Conservation (phyloP, 345 rosid genomes). For the Noccaea bulbosa region DNA sequence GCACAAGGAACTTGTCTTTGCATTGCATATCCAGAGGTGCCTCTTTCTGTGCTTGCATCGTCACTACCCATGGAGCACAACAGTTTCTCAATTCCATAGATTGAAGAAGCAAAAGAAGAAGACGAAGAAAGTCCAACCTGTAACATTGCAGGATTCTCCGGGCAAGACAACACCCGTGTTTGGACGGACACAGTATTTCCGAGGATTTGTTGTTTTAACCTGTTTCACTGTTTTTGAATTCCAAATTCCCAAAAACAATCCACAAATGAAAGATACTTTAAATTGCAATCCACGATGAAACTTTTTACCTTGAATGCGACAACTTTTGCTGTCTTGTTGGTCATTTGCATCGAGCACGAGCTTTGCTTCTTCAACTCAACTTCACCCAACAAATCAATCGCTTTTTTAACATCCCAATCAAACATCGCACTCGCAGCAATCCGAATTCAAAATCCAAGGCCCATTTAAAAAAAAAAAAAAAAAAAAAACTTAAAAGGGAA, state of each 20-base stretch:
- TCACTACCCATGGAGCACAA: constrained; percentile 48
- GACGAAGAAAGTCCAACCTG: constrained; percentile 45
- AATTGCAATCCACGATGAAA: not conserved
- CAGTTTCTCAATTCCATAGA: not conserved
- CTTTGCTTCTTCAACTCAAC: constrained; percentile 88
- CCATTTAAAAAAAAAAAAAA: not conserved
- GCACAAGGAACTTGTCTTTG: constrained; percentile 91
- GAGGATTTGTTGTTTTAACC: constrained; percentile 93
- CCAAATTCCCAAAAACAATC: too few species aligned
- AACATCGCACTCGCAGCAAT: too few species aligned
- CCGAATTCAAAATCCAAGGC: not conserved
- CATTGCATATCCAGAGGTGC: constrained; percentile 82
- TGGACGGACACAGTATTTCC: constrained; percentile 84
- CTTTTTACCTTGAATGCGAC: constrained; percentile 77
- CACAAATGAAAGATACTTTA: too few species aligned
- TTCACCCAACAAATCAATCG: constrained; percentile 30
- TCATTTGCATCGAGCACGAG: constrained; percentile 74
- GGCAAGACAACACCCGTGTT: constrained; percentile 78
- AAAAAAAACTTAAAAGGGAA: constrained; percentile 66
- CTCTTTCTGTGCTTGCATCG: constrained; percentile 94
- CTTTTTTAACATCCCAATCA: too few species aligned
- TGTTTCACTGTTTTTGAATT: constrained; percentile 13
- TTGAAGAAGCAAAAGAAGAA: not conserved
- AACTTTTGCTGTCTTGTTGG: constrained; percentile 65
- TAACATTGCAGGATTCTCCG: constrained; percentile 62